Evolutionary conservation across 768 basidiomycete species (phyloP).

Genomic region (Saitozyma sp.): DNA sequence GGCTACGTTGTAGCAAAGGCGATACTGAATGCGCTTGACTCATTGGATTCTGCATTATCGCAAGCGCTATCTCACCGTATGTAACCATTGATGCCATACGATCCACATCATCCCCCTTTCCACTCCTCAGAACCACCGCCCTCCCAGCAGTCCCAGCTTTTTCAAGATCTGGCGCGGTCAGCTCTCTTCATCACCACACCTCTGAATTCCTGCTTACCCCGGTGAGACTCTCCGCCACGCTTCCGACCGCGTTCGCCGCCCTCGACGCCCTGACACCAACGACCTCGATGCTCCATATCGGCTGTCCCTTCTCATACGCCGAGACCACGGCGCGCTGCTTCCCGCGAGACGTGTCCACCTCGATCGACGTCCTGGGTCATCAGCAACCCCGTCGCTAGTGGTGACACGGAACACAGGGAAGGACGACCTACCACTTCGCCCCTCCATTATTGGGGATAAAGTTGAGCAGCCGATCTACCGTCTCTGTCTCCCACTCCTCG

Average conservation of each 20-base stretch:
- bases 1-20: too few relatives aligned
- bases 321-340: slow-evolving; percentile 1
- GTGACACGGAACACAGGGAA: background rate
- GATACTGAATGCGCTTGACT: too few relatives aligned
- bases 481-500: slow-evolving; percentile 17
- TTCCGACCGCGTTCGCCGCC: slow-evolving; percentile 14
- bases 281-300: slow-evolving; percentile 16
- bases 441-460: slow-evolving; percentile 10
- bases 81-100: too few relatives aligned
- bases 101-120: background rate
- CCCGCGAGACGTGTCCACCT: slow-evolving; percentile 10
- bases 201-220: slow-evolving; percentile 6
- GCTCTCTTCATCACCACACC: background rate
- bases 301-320: slow-evolving; percentile 9
- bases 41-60: too few relatives aligned
- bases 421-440: slow-evolving; percentile 14
- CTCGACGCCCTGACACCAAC: slow-evolving; percentile 10
- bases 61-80: too few relatives aligned
- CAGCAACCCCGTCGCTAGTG: background rate
- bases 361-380: slow-evolving; percentile 12
- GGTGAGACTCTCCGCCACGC: slow-evolving; percentile 14
- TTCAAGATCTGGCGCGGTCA: background rate
- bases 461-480: slow-evolving; percentile 13
- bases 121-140: background rate
- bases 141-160: background rate